These are phyloP conservation scores for Draba incana DNA, from an alignment of 345 rosid species.

Conservation along the genomic window DNA sequence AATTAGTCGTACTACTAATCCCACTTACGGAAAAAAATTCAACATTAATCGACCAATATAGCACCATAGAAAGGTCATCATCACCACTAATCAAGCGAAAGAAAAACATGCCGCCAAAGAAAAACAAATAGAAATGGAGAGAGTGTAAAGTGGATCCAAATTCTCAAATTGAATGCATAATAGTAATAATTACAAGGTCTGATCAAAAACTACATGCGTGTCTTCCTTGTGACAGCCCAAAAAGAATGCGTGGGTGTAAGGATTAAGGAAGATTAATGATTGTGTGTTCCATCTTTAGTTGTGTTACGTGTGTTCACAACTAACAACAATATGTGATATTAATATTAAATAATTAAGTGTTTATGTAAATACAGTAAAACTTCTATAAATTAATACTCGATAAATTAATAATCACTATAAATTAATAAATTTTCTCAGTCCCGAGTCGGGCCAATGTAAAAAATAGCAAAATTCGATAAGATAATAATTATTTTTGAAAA, in stretches of 20 bases:
- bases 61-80: conserved; percentile 29
- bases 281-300: too few relatives aligned
- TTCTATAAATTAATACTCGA: too few relatives aligned
- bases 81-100: conserved; percentile 7
- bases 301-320: too few relatives aligned
- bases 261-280: conserved; percentile 12
- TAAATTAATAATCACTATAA: too few relatives aligned
- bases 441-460: too few relatives aligned
- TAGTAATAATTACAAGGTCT: conserved; percentile 12
- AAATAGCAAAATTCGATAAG: too few relatives aligned
- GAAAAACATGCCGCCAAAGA: conserved; percentile 34
- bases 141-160: conserved; percentile 25
- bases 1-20: background rate
- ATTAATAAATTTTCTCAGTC: too few relatives aligned
- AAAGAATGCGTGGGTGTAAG: conserved; percentile 9
- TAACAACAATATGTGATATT: too few relatives aligned
- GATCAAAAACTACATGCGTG: conserved; percentile 32
- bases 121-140: background rate
- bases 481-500: too few relatives aligned
- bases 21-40: conserved; percentile 17
- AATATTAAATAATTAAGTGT: too few relatives aligned
- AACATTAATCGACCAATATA: conserved; percentile 10
- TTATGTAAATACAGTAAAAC: too few relatives aligned
- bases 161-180: conserved; percentile 20
- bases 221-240: conserved; percentile 29